A percentile compares a stretch with the other conserved stretches of the same genome.
Evolutionary conservation across 106 monocot species (phyloP).

Genomic region (Gastrodia elata): DNA sequence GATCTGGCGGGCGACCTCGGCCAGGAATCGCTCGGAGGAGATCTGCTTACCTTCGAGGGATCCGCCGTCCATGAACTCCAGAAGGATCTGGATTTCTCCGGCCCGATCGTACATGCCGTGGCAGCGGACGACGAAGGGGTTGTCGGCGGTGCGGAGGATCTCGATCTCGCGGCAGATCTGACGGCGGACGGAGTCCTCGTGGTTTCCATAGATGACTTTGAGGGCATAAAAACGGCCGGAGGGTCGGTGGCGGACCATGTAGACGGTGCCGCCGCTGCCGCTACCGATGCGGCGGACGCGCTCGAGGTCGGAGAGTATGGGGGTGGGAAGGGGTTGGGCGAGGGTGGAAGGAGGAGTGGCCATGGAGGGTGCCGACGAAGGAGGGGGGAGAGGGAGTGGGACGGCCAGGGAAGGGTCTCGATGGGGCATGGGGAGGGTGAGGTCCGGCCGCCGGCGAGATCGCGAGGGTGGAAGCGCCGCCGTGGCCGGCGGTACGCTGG

Average conservation of each 20-base stretch:
- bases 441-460: background rate
- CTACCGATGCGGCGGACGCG: constrained; percentile 34
- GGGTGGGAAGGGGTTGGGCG: constrained; percentile 12
- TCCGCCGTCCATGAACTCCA: constrained; percentile 48
- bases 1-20: constrained; percentile 31
- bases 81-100: constrained; percentile 49
- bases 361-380: constrained; percentile 6
- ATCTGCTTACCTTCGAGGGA: constrained; percentile 30
- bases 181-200: constrained; percentile 28
- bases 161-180: constrained; percentile 56
- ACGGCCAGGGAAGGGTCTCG: constrained; percentile 42
- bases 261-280: constrained; percentile 37
- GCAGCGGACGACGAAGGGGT: constrained; percentile 44
- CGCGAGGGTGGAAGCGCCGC: background rate
- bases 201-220: constrained; percentile 40
- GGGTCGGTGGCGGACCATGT: constrained; percentile 32
- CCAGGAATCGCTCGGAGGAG: constrained; percentile 21
- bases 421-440: constrained; percentile 44
- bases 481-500: background rate
- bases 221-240: constrained; percentile 21
- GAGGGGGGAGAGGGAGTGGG: constrained; percentile 10
- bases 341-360: constrained; percentile 7
- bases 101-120: constrained; percentile 44
- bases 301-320: constrained; percentile 24
- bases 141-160: constrained; percentile 37